Base-by-base conservation (phyloP, 768 basidiomycete genomes). In the Multifurca ochricompacta region DNA sequence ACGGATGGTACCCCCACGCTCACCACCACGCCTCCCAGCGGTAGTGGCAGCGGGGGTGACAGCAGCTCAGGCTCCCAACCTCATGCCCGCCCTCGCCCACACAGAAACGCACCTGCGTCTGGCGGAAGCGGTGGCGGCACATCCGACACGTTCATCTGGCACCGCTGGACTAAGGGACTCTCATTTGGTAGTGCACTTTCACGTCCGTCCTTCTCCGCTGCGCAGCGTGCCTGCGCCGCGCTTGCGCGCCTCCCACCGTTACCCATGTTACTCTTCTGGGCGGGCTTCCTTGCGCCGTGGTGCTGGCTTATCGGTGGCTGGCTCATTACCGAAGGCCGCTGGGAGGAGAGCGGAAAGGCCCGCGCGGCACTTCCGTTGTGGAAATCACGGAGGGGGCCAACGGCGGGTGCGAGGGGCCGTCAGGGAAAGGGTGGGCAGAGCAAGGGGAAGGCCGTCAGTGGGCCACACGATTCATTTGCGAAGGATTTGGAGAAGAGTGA, bases 221-320 rank as follows among this genome's bases (percentile, higher is more conserved):
- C 45, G 3, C 57, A 27, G 0, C 54, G 35, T n/a, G 36, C 49
- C 28, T 7, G 37, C 31, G 16, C 35, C 8, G 32, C 21, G 5
- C 34, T 39, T 51, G 43, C 53, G 35, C 34, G 47, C 6, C 53
- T 58, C 41, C 57, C 57, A 6, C 49, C 59, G 14, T 32, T 53
- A 5, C 58, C 58, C 48, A 21, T 48, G 62, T 76, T 82, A 65
- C 70, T 85, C n/a, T 88, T 88, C 69, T 87, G 83, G 82, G 53
- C 82, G 0, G 86, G 86, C 3, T 88, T 88, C 61, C 53, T 86
- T 43, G 82, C 77, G 42, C 86, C 86, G 0, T 78, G 83, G 67
- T 76, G 86, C 48, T 88, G 86, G 86, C 74, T 88, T 41, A 73
- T 87, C 13, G 86, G 85, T 0, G 86, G 86, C 4, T 88, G 86